Percentiles rank a stretch among this genome's conserved stretches.
Evolutionary conservation across 2,329 filamentous ascomycete species (phyloP).

Genomic region (Sphaerulina vaccinii): DNA sequence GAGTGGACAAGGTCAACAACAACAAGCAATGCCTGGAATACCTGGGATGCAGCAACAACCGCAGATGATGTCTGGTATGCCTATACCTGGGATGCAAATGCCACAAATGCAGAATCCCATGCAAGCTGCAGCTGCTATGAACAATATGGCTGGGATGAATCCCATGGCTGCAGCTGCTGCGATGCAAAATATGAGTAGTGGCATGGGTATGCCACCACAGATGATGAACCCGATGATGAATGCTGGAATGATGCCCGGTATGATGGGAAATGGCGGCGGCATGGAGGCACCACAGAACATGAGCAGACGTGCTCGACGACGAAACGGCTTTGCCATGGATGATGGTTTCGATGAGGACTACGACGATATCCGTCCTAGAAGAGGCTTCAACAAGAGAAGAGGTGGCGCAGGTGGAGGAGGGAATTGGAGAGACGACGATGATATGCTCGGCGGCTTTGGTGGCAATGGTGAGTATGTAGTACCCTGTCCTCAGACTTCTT

Average conservation of each 20-base stretch:
- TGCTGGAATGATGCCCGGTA: conserved; percentile 8
- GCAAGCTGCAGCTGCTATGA: conserved; percentile 11
- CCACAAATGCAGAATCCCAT: conserved; percentile 8
- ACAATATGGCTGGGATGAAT: neutral
- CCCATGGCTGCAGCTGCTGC: conserved; percentile 1
- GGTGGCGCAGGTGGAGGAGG: conserved; percentile 1
- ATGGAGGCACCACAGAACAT: conserved; percentile 4
- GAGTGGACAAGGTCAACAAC: neutral
- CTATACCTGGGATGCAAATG: conserved; percentile 2
- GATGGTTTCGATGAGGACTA: conserved; percentile 19
- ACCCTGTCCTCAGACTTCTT: neutral
- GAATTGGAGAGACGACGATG: conserved; percentile 18
- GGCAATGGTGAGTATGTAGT: conserved; percentile 25
- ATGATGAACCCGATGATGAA: conserved; percentile 13
- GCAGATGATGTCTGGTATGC: neutral
- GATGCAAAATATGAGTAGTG: conserved; percentile 1
- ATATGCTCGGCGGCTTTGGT: conserved; percentile 19
- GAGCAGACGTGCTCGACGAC: conserved; percentile 11
- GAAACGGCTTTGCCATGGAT: conserved; percentile 14
- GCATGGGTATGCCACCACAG: neutral
- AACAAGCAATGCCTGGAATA: neutral
- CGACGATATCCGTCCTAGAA: conserved; percentile 12
- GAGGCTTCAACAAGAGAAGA: conserved; percentile 3
- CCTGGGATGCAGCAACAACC: neutral
- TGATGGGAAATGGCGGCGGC: no score